These are phyloP conservation scores for Boletellus sp. DNA, from an alignment of 768 basidiomycete species.

Conservation along the genomic window DNA sequence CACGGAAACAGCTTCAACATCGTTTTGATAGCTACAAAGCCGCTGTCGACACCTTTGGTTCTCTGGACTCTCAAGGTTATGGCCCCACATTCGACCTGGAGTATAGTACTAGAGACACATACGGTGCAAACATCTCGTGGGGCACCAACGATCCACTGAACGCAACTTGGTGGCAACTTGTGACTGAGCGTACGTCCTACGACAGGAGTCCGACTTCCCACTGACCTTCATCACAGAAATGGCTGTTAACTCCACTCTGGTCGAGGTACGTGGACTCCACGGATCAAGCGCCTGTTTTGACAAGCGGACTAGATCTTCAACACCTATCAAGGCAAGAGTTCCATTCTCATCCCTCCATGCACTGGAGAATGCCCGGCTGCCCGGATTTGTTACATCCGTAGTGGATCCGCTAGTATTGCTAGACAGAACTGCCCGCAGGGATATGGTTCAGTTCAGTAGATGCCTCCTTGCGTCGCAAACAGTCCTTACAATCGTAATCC, in stretches of 20 bases:
- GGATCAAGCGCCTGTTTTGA: conserved; percentile 1
- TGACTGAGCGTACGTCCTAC: conserved; percentile 60
- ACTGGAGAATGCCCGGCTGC: conserved; percentile 59
- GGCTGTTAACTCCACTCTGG: conserved; percentile 51
- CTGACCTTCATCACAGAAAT: conserved; percentile 41
- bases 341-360: conserved; percentile 51
- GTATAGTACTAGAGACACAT: conserved; percentile 67
- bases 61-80: conserved; percentile 52
- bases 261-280: conserved; percentile 43
- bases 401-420: conserved; percentile 63
- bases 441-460: conserved; percentile 60
- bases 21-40: conserved; percentile 50
- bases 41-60: conserved; percentile 57
- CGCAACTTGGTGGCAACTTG: conserved; percentile 79
- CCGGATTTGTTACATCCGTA: conserved; percentile 75
- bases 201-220: background rate
- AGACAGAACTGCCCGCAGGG: conserved; percentile 55
- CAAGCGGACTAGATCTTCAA: conserved; percentile 52
- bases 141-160: conserved; percentile 63
- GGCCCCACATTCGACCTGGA: conserved; percentile 64
- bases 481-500: background rate
- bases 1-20: background rate
- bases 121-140: conserved; percentile 59
- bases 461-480: no score
- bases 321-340: conserved; percentile 68